Conservation (phyloP, 495 filamentous ascomycete genomes). For the Aspergillus ostianus region DNA sequence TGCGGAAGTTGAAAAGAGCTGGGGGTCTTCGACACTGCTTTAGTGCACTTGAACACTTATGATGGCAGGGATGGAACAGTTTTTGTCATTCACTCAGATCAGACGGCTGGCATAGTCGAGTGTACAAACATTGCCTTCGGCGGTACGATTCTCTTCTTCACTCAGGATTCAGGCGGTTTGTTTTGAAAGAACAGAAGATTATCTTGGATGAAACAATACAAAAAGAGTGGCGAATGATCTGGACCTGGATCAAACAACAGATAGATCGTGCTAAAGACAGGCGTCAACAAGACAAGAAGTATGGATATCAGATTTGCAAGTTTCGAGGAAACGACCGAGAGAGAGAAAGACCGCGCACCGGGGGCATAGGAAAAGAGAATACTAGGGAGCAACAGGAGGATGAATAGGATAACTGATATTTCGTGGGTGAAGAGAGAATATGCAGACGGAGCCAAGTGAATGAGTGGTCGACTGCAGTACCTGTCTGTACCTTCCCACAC, state of each 20-base stretch:
- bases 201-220: neutral
- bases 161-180: no score
- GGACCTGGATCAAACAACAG: neutral
- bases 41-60: constrained; percentile 2
- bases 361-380: neutral
- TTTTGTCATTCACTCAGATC: neutral
- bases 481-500: neutral
- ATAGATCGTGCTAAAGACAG: no score
- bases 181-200: no score
- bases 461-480: neutral
- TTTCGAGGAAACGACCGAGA: neutral
- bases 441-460: neutral
- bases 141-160: no score
- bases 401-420: neutral
- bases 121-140: neutral
- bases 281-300: neutral
- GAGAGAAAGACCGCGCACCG: neutral
- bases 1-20: neutral
- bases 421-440: neutral
- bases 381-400: neutral
- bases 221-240: neutral
- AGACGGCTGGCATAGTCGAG: neutral
- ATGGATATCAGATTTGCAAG: neutral
- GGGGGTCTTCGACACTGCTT: constrained; percentile 2
- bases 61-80: neutral